Conservation (phyloP, 2,329 filamentous ascomycete species). For the Fusarium sp. region DNA sequence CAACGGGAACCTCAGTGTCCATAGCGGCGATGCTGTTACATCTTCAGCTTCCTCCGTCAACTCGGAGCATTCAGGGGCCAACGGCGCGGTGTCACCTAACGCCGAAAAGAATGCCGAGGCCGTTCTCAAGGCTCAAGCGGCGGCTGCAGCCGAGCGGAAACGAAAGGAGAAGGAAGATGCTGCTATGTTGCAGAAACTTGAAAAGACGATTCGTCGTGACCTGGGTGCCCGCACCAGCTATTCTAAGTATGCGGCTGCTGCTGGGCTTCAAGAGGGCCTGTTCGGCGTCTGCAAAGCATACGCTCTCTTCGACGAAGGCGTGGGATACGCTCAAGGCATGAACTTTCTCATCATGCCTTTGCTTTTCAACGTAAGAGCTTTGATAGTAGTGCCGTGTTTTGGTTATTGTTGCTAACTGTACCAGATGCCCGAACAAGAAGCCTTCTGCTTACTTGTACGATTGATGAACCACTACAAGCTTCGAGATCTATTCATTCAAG, state of each 20-base stretch:
- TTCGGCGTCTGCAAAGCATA: constrained; percentile 99
- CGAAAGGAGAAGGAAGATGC: constrained; percentile 86
- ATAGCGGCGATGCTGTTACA: constrained; percentile 74
- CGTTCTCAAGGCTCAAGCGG: constrained; percentile 75
- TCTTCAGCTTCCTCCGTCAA: constrained; percentile 91
- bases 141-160: constrained; percentile 77
- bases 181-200: constrained; percentile 82
- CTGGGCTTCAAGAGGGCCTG: constrained; percentile 91
- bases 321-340: constrained; percentile 98
- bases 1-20: constrained; percentile 70
- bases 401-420: constrained; percentile 18
- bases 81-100: constrained; percentile 70
- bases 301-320: constrained; percentile 92
- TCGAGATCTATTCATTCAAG: constrained; percentile 92
- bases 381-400: no score
- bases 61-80: constrained; percentile 80
- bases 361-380: constrained; percentile 83
- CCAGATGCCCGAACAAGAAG: constrained; percentile 96
- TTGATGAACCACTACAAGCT: constrained; percentile 98
- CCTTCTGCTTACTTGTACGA: constrained; percentile 92
- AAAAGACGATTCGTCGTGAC: constrained; percentile 93
- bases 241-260: constrained; percentile 93
- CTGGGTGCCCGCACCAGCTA: constrained; percentile 94
- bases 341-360: constrained; percentile 98
- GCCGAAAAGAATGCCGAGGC: constrained; percentile 75